These are phyloP conservation scores for Cicer judaicum DNA, from an alignment of 306 rosid species.

Conservation along the genomic window DNA sequence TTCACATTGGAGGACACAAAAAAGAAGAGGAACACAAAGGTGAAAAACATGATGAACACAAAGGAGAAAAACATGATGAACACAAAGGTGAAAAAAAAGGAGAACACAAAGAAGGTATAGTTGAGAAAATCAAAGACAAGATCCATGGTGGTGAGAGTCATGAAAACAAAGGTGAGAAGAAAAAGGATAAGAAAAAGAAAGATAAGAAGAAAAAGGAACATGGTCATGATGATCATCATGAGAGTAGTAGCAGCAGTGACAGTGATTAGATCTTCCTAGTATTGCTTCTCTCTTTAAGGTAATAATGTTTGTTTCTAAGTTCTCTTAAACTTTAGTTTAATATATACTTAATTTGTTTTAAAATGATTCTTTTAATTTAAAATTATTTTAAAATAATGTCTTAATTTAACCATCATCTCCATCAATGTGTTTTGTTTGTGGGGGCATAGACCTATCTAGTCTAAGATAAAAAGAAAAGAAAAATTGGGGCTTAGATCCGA, in stretches of 20 bases:
- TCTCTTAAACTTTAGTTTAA: not conserved
- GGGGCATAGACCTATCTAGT: too few relatives aligned
- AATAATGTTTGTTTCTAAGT: not conserved
- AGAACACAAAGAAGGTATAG: conserved; percentile 27
- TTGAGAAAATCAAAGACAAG: conserved; percentile 25
- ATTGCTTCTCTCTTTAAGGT: conserved; percentile 24
- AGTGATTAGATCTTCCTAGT: conserved; percentile 18
- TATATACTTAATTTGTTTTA: too few relatives aligned
- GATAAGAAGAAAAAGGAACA: conserved; percentile 6
- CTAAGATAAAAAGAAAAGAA: too few relatives aligned
- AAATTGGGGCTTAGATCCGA: too few relatives aligned
- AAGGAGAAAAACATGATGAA: conserved; percentile 21
- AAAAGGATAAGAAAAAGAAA: conserved; percentile 25
- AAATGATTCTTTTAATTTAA: too few relatives aligned
- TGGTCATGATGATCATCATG: not conserved
- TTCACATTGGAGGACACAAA: conserved; percentile 52
- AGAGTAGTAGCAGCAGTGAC: conserved; percentile 32
- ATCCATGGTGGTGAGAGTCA: conserved; percentile 28
- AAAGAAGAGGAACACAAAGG: conserved; percentile 41
- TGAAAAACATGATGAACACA: conserved; percentile 25
- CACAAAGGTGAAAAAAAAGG: not conserved
- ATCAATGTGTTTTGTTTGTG: too few relatives aligned
- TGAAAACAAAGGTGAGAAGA: conserved; percentile 30
- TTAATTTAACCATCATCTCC: too few relatives aligned
- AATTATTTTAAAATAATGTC: too few relatives aligned